Conservation (phyloP, 2,329 filamentous ascomycete genomes). For the Gaeumannomyces sp. region DNA sequence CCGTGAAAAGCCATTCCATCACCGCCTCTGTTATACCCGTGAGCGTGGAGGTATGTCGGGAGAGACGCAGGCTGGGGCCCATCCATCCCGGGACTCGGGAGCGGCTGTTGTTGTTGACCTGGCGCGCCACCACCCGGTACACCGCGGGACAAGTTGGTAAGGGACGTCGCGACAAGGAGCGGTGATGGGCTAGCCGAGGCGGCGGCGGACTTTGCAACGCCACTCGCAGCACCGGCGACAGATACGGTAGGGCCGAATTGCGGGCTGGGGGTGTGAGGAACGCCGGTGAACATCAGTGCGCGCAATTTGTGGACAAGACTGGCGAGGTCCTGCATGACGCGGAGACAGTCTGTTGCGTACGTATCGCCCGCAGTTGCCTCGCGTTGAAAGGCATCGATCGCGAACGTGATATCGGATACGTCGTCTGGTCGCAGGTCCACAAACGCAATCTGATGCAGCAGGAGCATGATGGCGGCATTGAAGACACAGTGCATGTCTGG, state of each 20-base stretch:
- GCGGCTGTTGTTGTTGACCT: background rate
- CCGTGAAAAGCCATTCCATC: background rate
- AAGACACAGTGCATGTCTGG: slow-evolving; percentile 43
- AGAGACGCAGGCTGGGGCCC: background rate
- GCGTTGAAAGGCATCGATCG: slow-evolving; percentile 33
- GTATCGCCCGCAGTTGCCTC: slow-evolving; percentile 32
- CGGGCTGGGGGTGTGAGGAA: slow-evolving; percentile 8
- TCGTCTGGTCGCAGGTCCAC: slow-evolving; percentile 24
- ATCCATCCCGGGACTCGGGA: background rate
- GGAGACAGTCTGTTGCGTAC: slow-evolving; percentile 24
- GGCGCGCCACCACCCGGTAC: too few species aligned
- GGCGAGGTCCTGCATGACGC: slow-evolving; percentile 11
- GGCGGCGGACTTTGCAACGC: background rate
- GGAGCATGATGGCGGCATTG: slow-evolving; percentile 42
- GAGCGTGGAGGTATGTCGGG: background rate
- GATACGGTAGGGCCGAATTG: background rate
- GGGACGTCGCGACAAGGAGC: background rate
- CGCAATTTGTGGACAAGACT: slow-evolving; percentile 9
- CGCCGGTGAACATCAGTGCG: slow-evolving; percentile 10
- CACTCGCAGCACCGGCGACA: background rate
- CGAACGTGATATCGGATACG: slow-evolving; percentile 31
- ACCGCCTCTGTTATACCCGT: background rate
- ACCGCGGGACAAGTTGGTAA: background rate
- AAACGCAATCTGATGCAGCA: slow-evolving; percentile 38
- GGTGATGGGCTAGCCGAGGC: background rate